A percentile compares a stretch with the other conserved stretches of the same genome.
phyloP scores from a whole-genome alignment of 129 eudicot species.

The Pseudognaphalium luteoalbum region DNA sequence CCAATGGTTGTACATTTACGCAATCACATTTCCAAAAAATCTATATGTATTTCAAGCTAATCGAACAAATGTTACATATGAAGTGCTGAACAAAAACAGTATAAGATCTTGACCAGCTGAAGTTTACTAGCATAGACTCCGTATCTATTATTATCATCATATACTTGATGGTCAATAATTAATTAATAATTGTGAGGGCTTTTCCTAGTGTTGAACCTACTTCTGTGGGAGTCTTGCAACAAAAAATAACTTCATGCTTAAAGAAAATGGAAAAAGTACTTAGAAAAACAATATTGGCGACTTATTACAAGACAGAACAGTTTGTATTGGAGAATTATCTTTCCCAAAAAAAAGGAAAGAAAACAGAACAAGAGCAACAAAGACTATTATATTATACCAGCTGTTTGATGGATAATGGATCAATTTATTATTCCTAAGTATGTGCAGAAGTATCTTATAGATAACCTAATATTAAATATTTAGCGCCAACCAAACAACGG shows the following conservation, averaged over 20 bases:
- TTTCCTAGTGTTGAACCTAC: slow-evolving; percentile 13
- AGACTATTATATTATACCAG: background rate
- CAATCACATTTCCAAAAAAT: background rate
- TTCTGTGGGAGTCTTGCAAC: slow-evolving; percentile 3
- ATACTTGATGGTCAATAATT: background rate
- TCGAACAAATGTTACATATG: slow-evolving; percentile 1
- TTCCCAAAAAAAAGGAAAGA: background rate
- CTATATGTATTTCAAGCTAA: background rate
- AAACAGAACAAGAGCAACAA: background rate
- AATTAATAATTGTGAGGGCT: background rate
- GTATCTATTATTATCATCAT: background rate
- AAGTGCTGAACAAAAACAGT: background rate
- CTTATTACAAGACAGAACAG: background rate
- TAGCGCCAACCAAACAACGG: background rate
- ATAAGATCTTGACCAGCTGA: slow-evolving; percentile 13
- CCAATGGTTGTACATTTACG: background rate
- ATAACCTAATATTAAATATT: slow-evolving; percentile 6
- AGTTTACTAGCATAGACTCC: background rate
- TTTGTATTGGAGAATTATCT: background rate
- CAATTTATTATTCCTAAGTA: background rate
- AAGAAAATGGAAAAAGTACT: background rate
- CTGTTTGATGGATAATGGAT: background rate
- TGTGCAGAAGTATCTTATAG: background rate
- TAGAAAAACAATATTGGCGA: background rate
- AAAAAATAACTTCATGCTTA: slow-evolving; percentile 12